phyloP scores from a whole-genome alignment of 176 grass and related monocot species.

The Secale cereale region DNA sequence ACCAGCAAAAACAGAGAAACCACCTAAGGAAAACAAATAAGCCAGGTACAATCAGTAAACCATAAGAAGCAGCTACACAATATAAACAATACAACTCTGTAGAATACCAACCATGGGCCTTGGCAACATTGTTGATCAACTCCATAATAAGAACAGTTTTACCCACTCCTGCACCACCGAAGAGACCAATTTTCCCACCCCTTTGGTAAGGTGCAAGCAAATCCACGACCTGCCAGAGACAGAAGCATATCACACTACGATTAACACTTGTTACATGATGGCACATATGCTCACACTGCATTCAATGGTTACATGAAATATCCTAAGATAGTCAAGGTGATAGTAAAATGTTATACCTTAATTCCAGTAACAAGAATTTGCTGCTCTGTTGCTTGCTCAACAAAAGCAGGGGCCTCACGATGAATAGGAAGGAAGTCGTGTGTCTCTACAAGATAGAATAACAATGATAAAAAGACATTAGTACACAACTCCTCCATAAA shows the following conservation, averaged over 20 bases:
- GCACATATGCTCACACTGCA: neutral
- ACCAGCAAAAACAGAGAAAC: conserved; percentile 98
- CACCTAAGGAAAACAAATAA: conserved; percentile 50
- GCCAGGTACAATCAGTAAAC: conserved; percentile 4
- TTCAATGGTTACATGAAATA: neutral
- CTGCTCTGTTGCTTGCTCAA: conserved; percentile 94
- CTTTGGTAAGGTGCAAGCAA: conserved; percentile 96
- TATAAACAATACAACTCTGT: neutral
- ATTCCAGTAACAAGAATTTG: conserved; percentile 98
- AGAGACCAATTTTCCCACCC: conserved; percentile 95
- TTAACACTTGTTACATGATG: neutral
- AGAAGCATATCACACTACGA: conserved; percentile 3
- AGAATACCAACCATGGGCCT: conserved; percentile 74
- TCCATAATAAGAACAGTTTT: conserved; percentile 99
- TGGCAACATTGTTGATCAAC: conserved; percentile 96
- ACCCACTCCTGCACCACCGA: conserved; percentile 94
- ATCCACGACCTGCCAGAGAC: conserved; percentile 67
- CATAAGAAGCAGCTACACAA: neutral
- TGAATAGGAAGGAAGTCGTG: conserved; percentile 86
- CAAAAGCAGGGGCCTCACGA: conserved; percentile 86
- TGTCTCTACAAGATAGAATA: conserved; percentile 42
- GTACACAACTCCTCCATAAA: neutral
- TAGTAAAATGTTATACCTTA: conserved; percentile 38
- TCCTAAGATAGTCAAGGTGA: neutral
- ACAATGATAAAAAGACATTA: neutral